Evolutionary conservation across 768 basidiomycete genomes (phyloP).

Genomic region (Boletellus emodensis): DNA sequence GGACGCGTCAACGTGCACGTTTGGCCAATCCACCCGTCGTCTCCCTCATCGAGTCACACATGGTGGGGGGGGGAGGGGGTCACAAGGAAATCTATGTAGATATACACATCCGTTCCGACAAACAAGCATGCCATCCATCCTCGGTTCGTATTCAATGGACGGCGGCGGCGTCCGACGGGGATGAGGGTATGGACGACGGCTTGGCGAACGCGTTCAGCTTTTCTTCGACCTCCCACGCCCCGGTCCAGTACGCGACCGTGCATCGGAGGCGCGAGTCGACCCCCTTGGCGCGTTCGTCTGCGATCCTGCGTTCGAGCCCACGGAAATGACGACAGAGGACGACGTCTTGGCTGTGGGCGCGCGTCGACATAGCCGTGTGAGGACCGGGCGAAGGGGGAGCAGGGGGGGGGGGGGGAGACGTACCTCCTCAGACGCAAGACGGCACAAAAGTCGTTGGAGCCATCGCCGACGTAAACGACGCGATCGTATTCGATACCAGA

Average conservation of each 20-base stretch:
- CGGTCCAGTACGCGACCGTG: slow-evolving; percentile 79
- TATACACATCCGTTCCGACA: too few relatives aligned
- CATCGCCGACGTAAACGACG: slow-evolving; percentile 90
- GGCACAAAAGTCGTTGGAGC: slow-evolving; percentile 94
- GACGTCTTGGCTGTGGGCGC: slow-evolving; percentile 62
- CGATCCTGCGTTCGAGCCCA: slow-evolving; percentile 76
- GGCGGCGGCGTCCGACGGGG: too few relatives aligned
- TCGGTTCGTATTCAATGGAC: too few relatives aligned
- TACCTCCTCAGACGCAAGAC: slow-evolving; percentile 75
- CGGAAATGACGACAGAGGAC: slow-evolving; percentile 76
- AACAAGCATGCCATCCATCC: too few relatives aligned
- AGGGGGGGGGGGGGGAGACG: background rate
- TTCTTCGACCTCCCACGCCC: slow-evolving; percentile 97
- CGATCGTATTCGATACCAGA: slow-evolving; percentile 62
- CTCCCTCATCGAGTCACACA: too few relatives aligned
- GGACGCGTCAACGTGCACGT: too few relatives aligned
- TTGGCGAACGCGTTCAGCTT: slow-evolving; percentile 41
- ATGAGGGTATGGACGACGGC: background rate
- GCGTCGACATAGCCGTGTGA: background rate
- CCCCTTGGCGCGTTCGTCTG: slow-evolving; percentile 50
- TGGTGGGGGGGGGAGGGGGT: too few relatives aligned
- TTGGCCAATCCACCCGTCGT: too few relatives aligned
- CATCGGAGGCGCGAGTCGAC: slow-evolving; percentile 60
- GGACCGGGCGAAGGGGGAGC: too few relatives aligned
- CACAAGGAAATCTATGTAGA: too few relatives aligned